phyloP scores from a whole-genome alignment of 768 basidiomycete species.

The Serendipita sp. region DNA sequence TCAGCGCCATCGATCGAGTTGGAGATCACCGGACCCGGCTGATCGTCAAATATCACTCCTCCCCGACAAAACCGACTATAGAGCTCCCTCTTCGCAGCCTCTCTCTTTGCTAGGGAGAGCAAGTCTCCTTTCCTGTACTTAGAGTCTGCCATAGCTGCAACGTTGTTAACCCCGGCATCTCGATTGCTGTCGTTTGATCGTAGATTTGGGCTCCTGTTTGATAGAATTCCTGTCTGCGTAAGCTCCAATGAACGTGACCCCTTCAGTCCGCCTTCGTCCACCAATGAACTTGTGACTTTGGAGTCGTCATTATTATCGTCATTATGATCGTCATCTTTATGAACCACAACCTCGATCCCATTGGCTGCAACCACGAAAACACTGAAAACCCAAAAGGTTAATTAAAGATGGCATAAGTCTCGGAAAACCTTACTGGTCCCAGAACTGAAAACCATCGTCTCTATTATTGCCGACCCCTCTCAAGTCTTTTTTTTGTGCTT shows the following conservation, averaged over 20 bases:
- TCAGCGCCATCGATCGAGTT: no score
- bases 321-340: conserved; percentile 32
- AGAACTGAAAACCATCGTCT: conserved; percentile 92
- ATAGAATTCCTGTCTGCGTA: conserved; percentile 59
- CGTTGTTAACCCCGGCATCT: no score
- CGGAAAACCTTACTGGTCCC: conserved; percentile 66
- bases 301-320: conserved; percentile 9
- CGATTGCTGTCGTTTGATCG: background rate
- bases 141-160: background rate
- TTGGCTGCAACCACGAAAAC: conserved; percentile 70
- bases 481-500: conserved; percentile 74
- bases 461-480: conserved; percentile 80
- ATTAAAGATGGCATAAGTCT: background rate
- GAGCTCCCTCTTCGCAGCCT: conserved; percentile 55
- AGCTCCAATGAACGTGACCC: conserved; percentile 14
- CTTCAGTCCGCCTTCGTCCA: no score
- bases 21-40: no score
- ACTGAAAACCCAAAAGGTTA: conserved; percentile 22
- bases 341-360: conserved; percentile 57
- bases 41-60: conserved; percentile 24
- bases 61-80: conserved; percentile 76
- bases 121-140: conserved; percentile 18
- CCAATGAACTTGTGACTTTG: no score
- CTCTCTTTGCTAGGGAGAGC: conserved; percentile 51
- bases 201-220: conserved; percentile 42